Evolutionary conservation across 106 monocot species (phyloP).

Genomic region (Apostasia shenzhenica): DNA sequence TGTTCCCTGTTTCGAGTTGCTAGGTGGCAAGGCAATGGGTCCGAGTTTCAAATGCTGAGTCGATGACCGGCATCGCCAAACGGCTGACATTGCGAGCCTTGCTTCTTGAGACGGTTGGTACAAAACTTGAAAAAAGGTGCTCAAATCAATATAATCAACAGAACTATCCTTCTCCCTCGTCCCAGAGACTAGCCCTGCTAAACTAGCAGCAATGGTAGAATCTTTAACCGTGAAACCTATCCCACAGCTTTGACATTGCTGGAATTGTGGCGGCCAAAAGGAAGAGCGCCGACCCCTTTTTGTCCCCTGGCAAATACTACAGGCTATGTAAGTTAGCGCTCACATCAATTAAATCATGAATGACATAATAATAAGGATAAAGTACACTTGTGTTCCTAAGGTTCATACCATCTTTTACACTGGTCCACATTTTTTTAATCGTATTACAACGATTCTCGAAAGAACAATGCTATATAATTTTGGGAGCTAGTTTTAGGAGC

Average conservation of each 20-base stretch:
- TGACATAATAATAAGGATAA: too few relatives aligned
- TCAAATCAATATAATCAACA: constrained; percentile 12
- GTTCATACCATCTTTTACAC: too few relatives aligned
- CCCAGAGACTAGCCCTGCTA: constrained; percentile 49
- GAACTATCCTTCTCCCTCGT: neutral
- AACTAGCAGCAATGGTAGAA: constrained; percentile 32
- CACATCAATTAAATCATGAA: too few relatives aligned
- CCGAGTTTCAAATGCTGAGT: constrained; percentile 27
- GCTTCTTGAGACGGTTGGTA: constrained; percentile 47
- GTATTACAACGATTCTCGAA: too few relatives aligned
- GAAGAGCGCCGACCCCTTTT: constrained; percentile 12
- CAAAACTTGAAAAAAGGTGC: constrained; percentile 49
- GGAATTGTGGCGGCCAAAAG: constrained; percentile 42
- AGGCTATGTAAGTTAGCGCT: neutral
- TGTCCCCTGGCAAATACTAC: constrained; percentile 23
- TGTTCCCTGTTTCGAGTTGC: constrained; percentile 7
- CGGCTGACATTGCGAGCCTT: constrained; percentile 42
- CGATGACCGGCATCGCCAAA: constrained; percentile 35
- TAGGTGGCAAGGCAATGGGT: constrained; percentile 27
- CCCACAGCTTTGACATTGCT: constrained; percentile 36
- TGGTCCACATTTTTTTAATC: too few relatives aligned
- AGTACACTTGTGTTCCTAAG: too few relatives aligned
- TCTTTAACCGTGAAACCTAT: constrained; percentile 47
- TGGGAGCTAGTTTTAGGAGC: too few relatives aligned
- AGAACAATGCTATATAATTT: too few relatives aligned